These are phyloP conservation scores for Aegilops speltoides DNA, from an alignment of 176 grass and related monocot genomes.

Conservation along the genomic window DNA sequence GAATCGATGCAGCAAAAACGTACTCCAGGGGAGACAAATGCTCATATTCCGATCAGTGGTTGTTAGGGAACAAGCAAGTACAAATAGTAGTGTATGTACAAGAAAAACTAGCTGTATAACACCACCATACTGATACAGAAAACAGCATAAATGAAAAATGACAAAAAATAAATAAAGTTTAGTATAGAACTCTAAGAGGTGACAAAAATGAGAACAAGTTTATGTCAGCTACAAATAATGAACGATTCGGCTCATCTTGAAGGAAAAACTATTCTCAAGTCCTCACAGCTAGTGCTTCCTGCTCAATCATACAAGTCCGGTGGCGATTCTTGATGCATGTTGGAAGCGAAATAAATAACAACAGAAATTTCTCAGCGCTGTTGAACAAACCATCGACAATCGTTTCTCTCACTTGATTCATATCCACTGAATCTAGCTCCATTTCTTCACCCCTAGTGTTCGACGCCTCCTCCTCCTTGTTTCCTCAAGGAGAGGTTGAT, in stretches of 20 bases:
- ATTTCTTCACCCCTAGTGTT: too few relatives aligned
- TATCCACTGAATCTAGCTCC: too few relatives aligned
- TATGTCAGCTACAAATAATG: not conserved
- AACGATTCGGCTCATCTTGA: not conserved
- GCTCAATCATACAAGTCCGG: conserved; percentile 43
- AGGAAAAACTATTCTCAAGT: not conserved
- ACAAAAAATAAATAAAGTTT: not conserved
- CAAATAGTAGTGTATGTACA: not conserved
- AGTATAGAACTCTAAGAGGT: not conserved
- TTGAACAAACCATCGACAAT: too few relatives aligned
- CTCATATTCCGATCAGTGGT: conserved; percentile 9
- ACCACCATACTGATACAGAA: not conserved
- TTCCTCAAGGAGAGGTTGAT: too few relatives aligned
- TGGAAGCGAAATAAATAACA: too few relatives aligned
- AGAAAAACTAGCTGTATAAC: conserved; percentile 34
- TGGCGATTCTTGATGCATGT: too few relatives aligned
- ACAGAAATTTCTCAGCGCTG: too few relatives aligned
- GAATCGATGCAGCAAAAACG: conserved; percentile 3
- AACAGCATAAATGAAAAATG: not conserved
- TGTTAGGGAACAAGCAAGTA: conserved; percentile 28
- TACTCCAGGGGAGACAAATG: not conserved
- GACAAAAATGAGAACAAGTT: not conserved
- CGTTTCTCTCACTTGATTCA: too few relatives aligned
- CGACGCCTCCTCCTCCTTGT: too few relatives aligned
- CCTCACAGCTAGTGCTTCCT: conserved; percentile 1